Evolutionary conservation across 768 basidiomycete species (phyloP).

Genomic region (Hygrophoropsis aurantiaca): DNA sequence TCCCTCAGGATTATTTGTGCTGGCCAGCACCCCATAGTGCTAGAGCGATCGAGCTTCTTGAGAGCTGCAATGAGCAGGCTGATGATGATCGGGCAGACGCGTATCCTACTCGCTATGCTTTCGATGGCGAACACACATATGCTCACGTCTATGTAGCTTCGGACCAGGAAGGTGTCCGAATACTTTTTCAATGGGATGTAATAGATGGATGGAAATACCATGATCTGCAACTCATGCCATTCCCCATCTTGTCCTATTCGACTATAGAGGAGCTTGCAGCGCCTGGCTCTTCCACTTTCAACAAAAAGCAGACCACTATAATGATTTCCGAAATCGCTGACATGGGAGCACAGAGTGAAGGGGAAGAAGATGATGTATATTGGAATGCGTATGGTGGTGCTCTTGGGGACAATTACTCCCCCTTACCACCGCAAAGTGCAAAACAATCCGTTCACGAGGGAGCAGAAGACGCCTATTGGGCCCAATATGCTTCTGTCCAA

Average conservation of each 20-base stretch:
- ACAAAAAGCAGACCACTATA: neutral
- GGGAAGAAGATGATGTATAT: conserved; percentile 53
- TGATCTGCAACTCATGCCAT: conserved; percentile 68
- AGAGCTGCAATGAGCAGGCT: conserved; percentile 29
- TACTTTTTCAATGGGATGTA: conserved; percentile 70
- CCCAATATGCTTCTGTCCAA: conserved; percentile 67
- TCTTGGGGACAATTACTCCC: conserved; percentile 26
- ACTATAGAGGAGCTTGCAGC: conserved; percentile 25
- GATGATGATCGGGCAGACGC: conserved; percentile 24
- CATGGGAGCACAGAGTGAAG: conserved; percentile 22
- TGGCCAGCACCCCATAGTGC: conserved; percentile 53
- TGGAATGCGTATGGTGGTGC: conserved; percentile 64
- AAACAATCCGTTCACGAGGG: conserved; percentile 9
- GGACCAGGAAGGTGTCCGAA: conserved; percentile 41
- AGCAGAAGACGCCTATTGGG: conserved; percentile 72
- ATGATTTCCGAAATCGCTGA: conserved; percentile 3
- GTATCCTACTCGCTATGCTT: conserved; percentile 37
- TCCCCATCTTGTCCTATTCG: conserved; percentile 45
- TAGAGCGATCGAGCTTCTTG: conserved; percentile 44
- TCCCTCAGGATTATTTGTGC: conserved; percentile 57
- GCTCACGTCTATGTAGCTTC: conserved; percentile 57
- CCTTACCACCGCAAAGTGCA: conserved; percentile 18
- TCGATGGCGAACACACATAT: conserved; percentile 51
- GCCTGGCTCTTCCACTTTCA: conserved; percentile 20
- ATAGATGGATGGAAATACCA: conserved; percentile 65